These are phyloP conservation scores for Wallacemonas sp. DNA, from an alignment of 208 protist genomes.

Conservation along the genomic window DNA sequence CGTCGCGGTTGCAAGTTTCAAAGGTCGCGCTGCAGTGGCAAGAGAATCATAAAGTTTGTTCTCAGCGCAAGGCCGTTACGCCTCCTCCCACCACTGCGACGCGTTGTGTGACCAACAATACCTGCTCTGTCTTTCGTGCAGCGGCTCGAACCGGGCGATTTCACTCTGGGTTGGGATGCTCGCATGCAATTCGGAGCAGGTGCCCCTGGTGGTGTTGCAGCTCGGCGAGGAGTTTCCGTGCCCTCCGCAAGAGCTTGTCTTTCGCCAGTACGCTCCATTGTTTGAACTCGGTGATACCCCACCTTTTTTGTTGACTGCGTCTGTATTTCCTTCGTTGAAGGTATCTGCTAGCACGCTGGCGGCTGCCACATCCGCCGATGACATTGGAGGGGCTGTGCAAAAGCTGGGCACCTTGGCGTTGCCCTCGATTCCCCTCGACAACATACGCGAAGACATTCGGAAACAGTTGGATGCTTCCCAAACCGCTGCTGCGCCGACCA, in stretches of 20 bases:
- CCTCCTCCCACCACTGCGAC: too few relatives aligned
- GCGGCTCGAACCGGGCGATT: too few relatives aligned
- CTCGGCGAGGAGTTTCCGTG: slow-evolving; percentile 19
- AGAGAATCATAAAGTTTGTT: too few relatives aligned
- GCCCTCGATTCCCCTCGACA: slow-evolving; percentile 1
- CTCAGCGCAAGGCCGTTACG: too few relatives aligned
- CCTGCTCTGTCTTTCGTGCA: too few relatives aligned
- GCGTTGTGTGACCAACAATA: too few relatives aligned
- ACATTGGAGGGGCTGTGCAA: neutral
- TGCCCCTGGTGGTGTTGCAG: neutral
- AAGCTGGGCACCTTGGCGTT: neutral
- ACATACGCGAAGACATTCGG: slow-evolving; percentile 5
- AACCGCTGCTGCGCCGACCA: neutral
- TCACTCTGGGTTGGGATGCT: too few relatives aligned
- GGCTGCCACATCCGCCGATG: neutral
- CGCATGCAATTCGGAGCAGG: neutral
- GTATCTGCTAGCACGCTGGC: neutral
- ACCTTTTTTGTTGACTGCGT: slow-evolving; percentile 11
- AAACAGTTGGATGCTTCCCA: neutral
- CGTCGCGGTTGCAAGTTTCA: too few relatives aligned
- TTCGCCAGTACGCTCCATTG: slow-evolving; percentile 32
- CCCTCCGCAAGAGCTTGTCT: slow-evolving; percentile 45
- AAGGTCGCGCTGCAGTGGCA: too few relatives aligned
- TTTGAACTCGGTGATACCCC: slow-evolving; percentile 28
- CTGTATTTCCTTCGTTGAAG: neutral